Evolutionary conservation across 2,329 filamentous ascomycete genomes (phyloP).

Genomic region (Didymella pomorum): DNA sequence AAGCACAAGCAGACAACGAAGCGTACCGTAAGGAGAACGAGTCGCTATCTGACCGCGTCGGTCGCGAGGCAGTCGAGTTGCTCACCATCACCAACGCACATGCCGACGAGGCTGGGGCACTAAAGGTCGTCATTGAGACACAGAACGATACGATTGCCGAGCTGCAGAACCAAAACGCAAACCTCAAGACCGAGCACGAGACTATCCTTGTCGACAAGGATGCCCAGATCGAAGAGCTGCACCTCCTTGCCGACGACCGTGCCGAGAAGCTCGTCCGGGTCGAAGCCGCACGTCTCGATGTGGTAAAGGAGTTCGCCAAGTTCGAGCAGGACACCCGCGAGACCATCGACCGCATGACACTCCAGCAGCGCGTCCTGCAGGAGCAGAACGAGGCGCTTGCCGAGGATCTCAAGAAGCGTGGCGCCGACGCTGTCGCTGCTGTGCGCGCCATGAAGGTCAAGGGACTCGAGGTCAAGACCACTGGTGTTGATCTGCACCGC

Average conservation of each 20-base stretch:
- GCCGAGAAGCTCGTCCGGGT: conserved; percentile 44
- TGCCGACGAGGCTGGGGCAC: conserved; percentile 42
- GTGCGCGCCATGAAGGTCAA: conserved; percentile 46
- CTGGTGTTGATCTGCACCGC: conserved; percentile 35
- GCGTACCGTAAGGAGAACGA: conserved; percentile 39
- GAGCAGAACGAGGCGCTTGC: conserved; percentile 43
- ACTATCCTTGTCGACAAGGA: conserved; percentile 37
- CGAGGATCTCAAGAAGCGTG: conserved; percentile 39
- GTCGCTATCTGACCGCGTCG: conserved; percentile 41
- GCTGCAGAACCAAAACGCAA: conserved; percentile 38
- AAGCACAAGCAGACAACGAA: conserved; percentile 35
- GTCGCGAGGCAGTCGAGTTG: conserved; percentile 40
- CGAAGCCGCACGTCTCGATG: conserved; percentile 39
- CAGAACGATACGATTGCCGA: conserved; percentile 51
- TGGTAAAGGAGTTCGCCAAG: conserved; percentile 44
- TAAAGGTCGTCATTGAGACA: conserved; percentile 49
- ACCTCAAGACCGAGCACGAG: conserved; percentile 37
- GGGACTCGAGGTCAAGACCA: conserved; percentile 42
- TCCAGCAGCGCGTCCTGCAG: conserved; percentile 39
- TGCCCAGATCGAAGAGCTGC: conserved; percentile 46
- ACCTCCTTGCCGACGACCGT: conserved; percentile 44
- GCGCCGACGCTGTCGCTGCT: conserved; percentile 38
- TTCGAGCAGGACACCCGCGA: conserved; percentile 40
- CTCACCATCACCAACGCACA: conserved; percentile 41
- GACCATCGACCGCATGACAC: conserved; percentile 44